These are phyloP conservation scores for Chlorella sp. DNA, from an alignment of 139 green algal genomes.

Conservation along the genomic window DNA sequence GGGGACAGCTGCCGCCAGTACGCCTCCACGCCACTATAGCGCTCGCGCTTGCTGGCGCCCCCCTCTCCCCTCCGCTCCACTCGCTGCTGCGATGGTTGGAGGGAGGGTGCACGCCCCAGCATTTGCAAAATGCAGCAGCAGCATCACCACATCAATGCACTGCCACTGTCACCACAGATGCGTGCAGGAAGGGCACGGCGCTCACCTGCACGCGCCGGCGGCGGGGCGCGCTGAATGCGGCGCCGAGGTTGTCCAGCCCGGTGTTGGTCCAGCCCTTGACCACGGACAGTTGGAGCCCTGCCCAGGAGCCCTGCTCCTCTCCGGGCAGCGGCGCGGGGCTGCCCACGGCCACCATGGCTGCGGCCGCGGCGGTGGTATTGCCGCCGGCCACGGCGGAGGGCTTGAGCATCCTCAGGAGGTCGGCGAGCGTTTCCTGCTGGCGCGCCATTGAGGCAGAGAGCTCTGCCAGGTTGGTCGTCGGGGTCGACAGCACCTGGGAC, in stretches of 20 bases:
- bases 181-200: too few relatives aligned
- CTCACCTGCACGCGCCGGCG: too few relatives aligned
- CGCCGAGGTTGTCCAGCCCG: too few relatives aligned
- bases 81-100: neutral
- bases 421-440: slow-evolving; percentile 41
- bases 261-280: too few relatives aligned
- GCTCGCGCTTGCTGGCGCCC: slow-evolving; percentile 25
- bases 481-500: slow-evolving; percentile 36
- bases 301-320: too few relatives aligned
- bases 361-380: too few relatives aligned
- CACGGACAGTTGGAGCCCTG: too few relatives aligned
- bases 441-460: slow-evolving; percentile 36
- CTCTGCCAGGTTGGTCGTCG: slow-evolving; percentile 32
- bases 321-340: too few relatives aligned
- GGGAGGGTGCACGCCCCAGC: neutral
- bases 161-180: too few relatives aligned
- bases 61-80: neutral
- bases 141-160: too few relatives aligned
- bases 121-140: neutral
- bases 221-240: too few relatives aligned
- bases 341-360: too few relatives aligned
- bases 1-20: slow-evolving; percentile 31
- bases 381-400: neutral
- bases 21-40: slow-evolving; percentile 23
- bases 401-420: slow-evolving; percentile 34